Percentiles rank a stretch among this genome's conserved stretches.
Conservation (phyloP, 768 basidiomycete genomes). For the Russula vinacea region DNA sequence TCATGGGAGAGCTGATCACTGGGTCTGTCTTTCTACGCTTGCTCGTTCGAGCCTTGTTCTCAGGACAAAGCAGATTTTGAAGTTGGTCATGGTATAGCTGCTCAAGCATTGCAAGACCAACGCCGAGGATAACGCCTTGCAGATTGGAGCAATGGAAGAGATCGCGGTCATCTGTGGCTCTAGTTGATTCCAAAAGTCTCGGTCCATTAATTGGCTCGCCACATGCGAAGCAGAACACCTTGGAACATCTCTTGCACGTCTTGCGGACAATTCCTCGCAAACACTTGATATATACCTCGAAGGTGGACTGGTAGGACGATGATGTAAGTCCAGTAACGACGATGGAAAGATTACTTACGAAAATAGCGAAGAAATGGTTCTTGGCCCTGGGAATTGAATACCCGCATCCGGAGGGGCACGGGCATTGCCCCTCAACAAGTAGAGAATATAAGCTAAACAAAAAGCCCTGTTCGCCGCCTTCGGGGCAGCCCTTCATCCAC, state of each 20-base stretch:
- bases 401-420: constrained; percentile 77
- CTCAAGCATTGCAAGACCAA: constrained; percentile 86
- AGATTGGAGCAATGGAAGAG: constrained; percentile 88
- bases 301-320: constrained; percentile 55
- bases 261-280: constrained; percentile 56
- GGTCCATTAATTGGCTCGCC: constrained; percentile 41
- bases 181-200: constrained; percentile 31
- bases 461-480: constrained; percentile 86
- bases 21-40: constrained; percentile 45
- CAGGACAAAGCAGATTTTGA: constrained; percentile 35
- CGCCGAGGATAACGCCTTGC: constrained; percentile 87
- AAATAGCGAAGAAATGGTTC: constrained; percentile 78
- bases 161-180: constrained; percentile 48
- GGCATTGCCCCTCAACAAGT: constrained; percentile 57
- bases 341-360: constrained; percentile 51
- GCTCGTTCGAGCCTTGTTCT: constrained; percentile 33
- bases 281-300: constrained; percentile 64
- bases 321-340: constrained; percentile 25
- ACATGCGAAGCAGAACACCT: constrained; percentile 46
- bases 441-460: constrained; percentile 82
- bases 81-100: constrained; percentile 59
- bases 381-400: constrained; percentile 56
- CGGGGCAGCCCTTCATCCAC: constrained; percentile 98
- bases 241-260: constrained; percentile 46
- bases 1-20: constrained; percentile 32